Conservation (phyloP, 208 protist genomes). For the Polymyxa betae region DNA sequence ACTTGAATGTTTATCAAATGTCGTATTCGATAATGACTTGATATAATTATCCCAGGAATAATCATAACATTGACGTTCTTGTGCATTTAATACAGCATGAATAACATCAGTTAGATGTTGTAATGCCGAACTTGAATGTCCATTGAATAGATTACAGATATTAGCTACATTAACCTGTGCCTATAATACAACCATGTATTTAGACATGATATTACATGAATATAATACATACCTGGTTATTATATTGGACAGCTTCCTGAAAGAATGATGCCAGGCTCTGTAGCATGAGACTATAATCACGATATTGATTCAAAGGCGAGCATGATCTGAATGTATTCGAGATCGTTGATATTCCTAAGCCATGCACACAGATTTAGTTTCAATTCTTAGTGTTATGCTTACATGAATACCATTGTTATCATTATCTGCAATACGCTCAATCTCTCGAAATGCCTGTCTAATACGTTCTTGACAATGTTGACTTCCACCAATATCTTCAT, state of each 20-base stretch:
- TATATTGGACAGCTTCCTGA: background rate
- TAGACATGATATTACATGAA: too few species aligned
- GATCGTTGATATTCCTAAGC: too few species aligned
- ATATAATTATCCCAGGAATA: background rate
- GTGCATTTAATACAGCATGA: background rate
- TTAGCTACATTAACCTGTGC: background rate
- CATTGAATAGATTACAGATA: background rate
- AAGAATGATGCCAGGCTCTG: background rate
- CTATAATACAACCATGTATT: too few species aligned
- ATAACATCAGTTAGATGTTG: background rate
- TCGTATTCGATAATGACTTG: background rate
- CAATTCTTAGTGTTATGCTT: too few species aligned
- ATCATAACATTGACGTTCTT: background rate
- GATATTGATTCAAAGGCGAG: background rate
- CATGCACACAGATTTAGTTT: too few species aligned
- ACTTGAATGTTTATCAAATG: background rate
- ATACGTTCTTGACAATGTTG: background rate
- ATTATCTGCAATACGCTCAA: background rate
- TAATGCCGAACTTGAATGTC: background rate
- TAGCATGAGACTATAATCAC: background rate
- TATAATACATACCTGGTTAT: constrained; percentile 5
- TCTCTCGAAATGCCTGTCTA: background rate
- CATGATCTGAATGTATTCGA: background rate
- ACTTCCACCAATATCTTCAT: background rate
- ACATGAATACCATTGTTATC: too few species aligned